Base-by-base conservation (phyloP, 805 yeast genomes). In the Saccharomycopsis sp. region DNA sequence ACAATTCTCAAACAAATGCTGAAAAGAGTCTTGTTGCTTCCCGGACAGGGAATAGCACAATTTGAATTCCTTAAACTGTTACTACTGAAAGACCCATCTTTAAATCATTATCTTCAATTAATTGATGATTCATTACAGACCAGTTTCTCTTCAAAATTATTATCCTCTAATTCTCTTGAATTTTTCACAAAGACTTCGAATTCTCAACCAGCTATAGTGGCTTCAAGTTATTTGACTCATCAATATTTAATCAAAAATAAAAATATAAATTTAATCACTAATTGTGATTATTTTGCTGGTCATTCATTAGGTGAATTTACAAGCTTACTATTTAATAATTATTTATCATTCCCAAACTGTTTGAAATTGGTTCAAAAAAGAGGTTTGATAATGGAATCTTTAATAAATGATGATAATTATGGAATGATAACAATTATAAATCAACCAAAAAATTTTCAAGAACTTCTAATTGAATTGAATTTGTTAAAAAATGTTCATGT, bases 271-370 rank as follows among this genome's bases (percentile, higher is more conserved):
- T 18, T 36, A 3, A 18, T 39, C 34, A 33, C 20, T 14, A 10
- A 19, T 18, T 35, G 29, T 5, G 41, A 42, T 25, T 38, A 39
- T 18, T 32, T 41, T n/a, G 21, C 32, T 23, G 49, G 49, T 3
- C 49, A 45, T 27, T 45, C 49, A 5, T 34, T 45, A 14, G 49
- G 49, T 19, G 49, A 45, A 29, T 42, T 45, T 30, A 45, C 41
- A 14, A 36, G 44, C 2, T 27, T 45, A 9, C 20, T 36, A 12
- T 28, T 45, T 19, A 36, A 36, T 26, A 40, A 26, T n/a, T 43
- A 33, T 3, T 23, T 45, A 2, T 15, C 28, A 4, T 39, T 42
- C 9, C 28, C 25, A 19, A 36, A 42, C 3, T 23, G 38, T 2
- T 15, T 45, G 8, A 28, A 34, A 13, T 21, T 45, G 12, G 46